Conservation (phyloP, 139 green algal genomes). For the Tetradesmus lagerheimii region DNA sequence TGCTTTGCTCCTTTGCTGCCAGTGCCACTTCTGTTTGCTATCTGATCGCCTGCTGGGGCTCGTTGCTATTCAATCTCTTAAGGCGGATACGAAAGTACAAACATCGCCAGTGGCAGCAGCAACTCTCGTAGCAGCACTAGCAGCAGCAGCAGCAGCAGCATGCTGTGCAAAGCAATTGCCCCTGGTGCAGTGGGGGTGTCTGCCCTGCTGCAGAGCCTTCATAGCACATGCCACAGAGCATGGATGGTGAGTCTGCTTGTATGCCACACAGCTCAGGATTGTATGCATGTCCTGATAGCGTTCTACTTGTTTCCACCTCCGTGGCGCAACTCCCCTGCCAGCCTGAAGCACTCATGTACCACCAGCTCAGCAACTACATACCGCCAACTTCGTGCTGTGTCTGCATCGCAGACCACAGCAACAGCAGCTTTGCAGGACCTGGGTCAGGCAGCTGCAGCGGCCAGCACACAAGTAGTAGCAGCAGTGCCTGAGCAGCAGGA, state of each 20-base stretch:
- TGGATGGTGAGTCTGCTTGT: background rate
- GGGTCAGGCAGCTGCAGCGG: background rate
- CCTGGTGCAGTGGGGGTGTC: background rate
- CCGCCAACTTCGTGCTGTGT: background rate
- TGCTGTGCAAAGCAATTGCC: constrained; percentile 7
- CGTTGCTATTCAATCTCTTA: background rate
- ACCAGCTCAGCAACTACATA: background rate
- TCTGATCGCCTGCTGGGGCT: background rate
- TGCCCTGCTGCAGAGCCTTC: constrained; percentile 2
- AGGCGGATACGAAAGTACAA: background rate
- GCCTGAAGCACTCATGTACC: background rate
- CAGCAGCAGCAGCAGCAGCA: background rate
- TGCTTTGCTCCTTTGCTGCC: background rate
- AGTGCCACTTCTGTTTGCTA: background rate
- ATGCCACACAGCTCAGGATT: background rate
- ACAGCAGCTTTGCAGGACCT: background rate
- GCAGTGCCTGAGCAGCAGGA: constrained; percentile 10
- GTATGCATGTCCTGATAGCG: too few species aligned
- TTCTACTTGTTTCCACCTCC: too few species aligned
- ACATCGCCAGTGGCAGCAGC: background rate
- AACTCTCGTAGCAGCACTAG: background rate
- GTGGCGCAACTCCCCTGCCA: too few species aligned
- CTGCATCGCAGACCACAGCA: background rate
- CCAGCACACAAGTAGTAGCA: constrained; percentile 1
- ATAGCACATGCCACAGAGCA: background rate